Percentiles rank a stretch among this genome's conserved stretches.
Evolutionary conservation across 2,329 filamentous ascomycete genomes (phyloP).

Genomic region (Corynespora cassiicola): DNA sequence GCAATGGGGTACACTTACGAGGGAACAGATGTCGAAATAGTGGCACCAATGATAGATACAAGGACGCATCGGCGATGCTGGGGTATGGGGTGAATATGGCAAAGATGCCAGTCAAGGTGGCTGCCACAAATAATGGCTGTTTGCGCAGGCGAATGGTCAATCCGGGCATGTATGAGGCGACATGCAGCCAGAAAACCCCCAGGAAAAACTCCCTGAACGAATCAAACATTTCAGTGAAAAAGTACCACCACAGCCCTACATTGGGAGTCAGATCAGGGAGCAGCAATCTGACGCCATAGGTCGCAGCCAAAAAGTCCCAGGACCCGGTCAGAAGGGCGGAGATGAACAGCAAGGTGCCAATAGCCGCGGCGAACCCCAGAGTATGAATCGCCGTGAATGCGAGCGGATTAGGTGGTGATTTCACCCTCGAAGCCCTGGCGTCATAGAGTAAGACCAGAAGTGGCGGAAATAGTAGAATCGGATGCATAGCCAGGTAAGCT

Average conservation of each 20-base stretch:
- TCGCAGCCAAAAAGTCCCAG: slow-evolving; percentile 86
- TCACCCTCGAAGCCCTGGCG: slow-evolving; percentile 33
- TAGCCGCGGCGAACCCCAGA: slow-evolving; percentile 57
- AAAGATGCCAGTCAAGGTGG: slow-evolving; percentile 86
- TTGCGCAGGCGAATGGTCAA: slow-evolving; percentile 81
- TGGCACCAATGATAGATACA: slow-evolving; percentile 83
- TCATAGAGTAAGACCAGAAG: slow-evolving; percentile 77
- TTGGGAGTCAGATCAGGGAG: slow-evolving; percentile 94
- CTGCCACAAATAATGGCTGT: slow-evolving; percentile 86
- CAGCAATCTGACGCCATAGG: slow-evolving; percentile 91
- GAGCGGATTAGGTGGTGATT: slow-evolving; percentile 34
- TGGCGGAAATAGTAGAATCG: slow-evolving; percentile 83
- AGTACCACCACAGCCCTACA: slow-evolving; percentile 98
- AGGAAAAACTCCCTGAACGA: slow-evolving; percentile 97
- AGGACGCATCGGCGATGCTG: slow-evolving; percentile 84
- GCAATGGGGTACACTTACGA: slow-evolving; percentile 54
- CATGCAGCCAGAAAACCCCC: slow-evolving; percentile 96
- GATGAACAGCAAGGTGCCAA: slow-evolving; percentile 66
- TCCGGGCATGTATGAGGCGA: slow-evolving; percentile 86
- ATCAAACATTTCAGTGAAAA: slow-evolving; percentile 99
- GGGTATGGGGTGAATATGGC: slow-evolving; percentile 98
- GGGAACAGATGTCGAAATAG: slow-evolving; percentile 93
- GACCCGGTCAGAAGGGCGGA: slow-evolving; percentile 79
- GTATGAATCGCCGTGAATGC: slow-evolving; percentile 64
- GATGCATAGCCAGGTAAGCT: slow-evolving; percentile 91